Conservation (phyloP, 2,329 filamentous ascomycete genomes). For the Aspergillus caelatus region DNA sequence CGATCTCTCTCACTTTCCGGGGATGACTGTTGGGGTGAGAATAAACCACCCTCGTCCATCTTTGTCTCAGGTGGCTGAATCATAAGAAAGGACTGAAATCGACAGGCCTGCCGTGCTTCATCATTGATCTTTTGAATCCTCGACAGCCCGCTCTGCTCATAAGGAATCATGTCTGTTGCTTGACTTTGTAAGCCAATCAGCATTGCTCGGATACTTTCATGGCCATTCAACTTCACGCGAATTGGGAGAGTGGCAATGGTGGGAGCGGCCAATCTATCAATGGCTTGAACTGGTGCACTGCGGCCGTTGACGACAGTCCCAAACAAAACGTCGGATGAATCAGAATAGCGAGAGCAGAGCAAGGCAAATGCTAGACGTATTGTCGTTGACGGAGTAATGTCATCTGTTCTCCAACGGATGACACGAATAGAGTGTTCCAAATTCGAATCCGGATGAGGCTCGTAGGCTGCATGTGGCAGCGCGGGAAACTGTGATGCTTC, state of each 20-base stretch:
- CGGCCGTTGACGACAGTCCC: slow-evolving; percentile 45
- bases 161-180: slow-evolving; percentile 56
- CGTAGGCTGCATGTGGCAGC: slow-evolving; percentile 1
- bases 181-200: slow-evolving; percentile 57
- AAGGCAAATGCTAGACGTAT: slow-evolving; percentile 43
- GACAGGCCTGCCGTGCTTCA: slow-evolving; percentile 40
- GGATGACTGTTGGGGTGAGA: background rate
- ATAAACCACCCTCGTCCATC: background rate
- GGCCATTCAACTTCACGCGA: slow-evolving; percentile 7
- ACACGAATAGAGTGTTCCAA: background rate
- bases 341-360: slow-evolving; percentile 37
- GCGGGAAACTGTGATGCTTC: slow-evolving; percentile 5
- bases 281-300: slow-evolving; percentile 38
- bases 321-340: slow-evolving; percentile 43
- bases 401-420: background rate
- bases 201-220: slow-evolving; percentile 46
- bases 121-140: slow-evolving; percentile 54
- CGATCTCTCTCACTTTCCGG: background rate
- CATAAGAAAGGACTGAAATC: slow-evolving; percentile 45
- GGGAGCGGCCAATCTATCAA: slow-evolving; percentile 37
- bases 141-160: slow-evolving; percentile 59
- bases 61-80: slow-evolving; percentile 27
- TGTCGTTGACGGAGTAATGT: slow-evolving; percentile 29
- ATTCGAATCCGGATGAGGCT: slow-evolving; percentile 1
- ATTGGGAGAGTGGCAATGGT: slow-evolving; percentile 19